A percentile compares a stretch with the other conserved stretches of the same genome.
Conservation (phyloP, 2,329 filamentous ascomycete genomes). For the Ophiocordyceps camponoti-leonardi region DNA sequence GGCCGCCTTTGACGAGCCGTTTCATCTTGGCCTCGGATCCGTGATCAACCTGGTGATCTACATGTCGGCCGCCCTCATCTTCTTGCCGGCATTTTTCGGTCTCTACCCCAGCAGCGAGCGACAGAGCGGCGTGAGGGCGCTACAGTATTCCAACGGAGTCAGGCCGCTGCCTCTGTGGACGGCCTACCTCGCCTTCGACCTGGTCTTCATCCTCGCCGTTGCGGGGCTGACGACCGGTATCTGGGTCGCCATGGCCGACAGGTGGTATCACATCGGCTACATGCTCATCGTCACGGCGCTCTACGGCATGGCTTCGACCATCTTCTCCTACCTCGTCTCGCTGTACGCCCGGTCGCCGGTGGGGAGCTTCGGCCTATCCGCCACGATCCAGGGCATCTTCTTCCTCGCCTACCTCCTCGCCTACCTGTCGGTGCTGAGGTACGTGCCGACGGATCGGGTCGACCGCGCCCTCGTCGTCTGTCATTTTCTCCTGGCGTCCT, state of each 20-base stretch:
- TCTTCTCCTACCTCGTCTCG: conserved; percentile 68
- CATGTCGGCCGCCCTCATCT: conserved; percentile 59
- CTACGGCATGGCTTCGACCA: conserved; percentile 61
- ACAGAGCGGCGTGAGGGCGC: conserved; percentile 57
- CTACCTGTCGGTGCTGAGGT: conserved; percentile 58
- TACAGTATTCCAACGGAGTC: conserved; percentile 88
- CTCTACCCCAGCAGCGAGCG: conserved; percentile 80
- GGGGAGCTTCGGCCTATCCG: conserved; percentile 68
- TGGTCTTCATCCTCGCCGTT: conserved; percentile 48
- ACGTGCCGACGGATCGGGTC: conserved; percentile 50
- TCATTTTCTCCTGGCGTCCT: conserved; percentile 56
- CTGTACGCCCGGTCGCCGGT: conserved; percentile 65
- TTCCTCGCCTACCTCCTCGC: conserved; percentile 57
- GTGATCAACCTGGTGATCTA: conserved; percentile 68
- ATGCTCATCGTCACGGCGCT: conserved; percentile 67
- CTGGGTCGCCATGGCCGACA: conserved; percentile 43
- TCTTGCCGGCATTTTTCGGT: conserved; percentile 73
- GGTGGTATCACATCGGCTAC: conserved; percentile 68
- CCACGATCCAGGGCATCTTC: conserved; percentile 55
- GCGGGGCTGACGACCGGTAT: conserved; percentile 51
- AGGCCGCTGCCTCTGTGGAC: conserved; percentile 68
- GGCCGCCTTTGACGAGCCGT: conserved; percentile 60
- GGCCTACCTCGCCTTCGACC: conserved; percentile 70
- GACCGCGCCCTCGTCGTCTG: conserved; percentile 50
- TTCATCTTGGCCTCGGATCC: conserved; percentile 49